Percentiles rank a stretch among this genome's conserved stretches.
Evolutionary conservation across 2,329 filamentous ascomycete species (phyloP).

Genomic region (Xylaria sp.): DNA sequence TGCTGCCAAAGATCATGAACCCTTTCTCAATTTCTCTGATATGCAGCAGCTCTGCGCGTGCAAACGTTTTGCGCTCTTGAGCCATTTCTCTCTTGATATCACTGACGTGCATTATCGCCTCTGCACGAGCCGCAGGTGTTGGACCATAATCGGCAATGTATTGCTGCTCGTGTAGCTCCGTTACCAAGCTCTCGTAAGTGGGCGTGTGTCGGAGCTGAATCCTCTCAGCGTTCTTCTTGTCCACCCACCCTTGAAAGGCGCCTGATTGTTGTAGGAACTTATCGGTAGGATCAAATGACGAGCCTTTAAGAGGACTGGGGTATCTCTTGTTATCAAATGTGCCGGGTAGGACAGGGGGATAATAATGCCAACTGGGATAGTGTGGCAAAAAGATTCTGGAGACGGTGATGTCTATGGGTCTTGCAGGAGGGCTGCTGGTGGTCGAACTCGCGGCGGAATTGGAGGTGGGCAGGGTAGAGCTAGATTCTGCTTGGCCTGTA

Average conservation of each 20-base stretch:
- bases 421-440: slow-evolving; percentile 4
- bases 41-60: slow-evolving; percentile 28
- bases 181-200: slow-evolving; percentile 24
- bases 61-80: slow-evolving; percentile 9
- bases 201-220: slow-evolving; percentile 28
- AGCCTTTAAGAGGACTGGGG: slow-evolving; percentile 1
- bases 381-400: slow-evolving; percentile 23
- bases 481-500: not conserved
- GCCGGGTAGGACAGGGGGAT: slow-evolving; percentile 29
- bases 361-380: slow-evolving; percentile 33
- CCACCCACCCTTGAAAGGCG: slow-evolving; percentile 37
- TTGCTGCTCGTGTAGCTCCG: slow-evolving; percentile 23
- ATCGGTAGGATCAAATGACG: slow-evolving; percentile 13
- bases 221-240: slow-evolving; percentile 30
- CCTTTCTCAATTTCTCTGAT: slow-evolving; percentile 37
- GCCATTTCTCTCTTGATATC: slow-evolving; percentile 14
- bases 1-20: slow-evolving; percentile 35
- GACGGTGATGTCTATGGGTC: slow-evolving; percentile 1
- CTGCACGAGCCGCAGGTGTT: slow-evolving; percentile 19
- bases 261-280: slow-evolving; percentile 36
- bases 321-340: slow-evolving; percentile 19
- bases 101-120: slow-evolving; percentile 18
- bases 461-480: slow-evolving; percentile 24
- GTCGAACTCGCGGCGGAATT: not conserved
- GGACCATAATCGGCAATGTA: slow-evolving; percentile 5